A percentile compares a stretch with the other conserved stretches of the same genome.
phyloP scores from a whole-genome alignment of 345 rosid species.

The Cochlearia excelsa region DNA sequence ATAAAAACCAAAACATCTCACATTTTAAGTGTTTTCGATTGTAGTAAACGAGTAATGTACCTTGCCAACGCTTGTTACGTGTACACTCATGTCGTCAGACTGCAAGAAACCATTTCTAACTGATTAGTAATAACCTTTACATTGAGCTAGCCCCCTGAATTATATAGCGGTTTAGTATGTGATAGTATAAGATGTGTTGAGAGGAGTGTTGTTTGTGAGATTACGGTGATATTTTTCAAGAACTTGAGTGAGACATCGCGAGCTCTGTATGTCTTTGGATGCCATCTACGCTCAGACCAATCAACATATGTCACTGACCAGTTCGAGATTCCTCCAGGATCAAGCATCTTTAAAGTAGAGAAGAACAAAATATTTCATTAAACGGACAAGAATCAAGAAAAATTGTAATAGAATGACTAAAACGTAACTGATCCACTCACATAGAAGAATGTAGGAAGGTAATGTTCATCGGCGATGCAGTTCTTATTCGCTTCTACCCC shows the following conservation, averaged over 20 bases:
- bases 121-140: constrained; percentile 2
- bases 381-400: constrained; percentile 5
- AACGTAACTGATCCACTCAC: constrained; percentile 44
- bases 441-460: constrained; percentile 83
- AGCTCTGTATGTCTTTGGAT: constrained; percentile 82
- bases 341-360: constrained; percentile 58
- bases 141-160: no score
- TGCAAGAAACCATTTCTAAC: constrained; percentile 38
- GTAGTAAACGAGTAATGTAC: constrained; percentile 14
- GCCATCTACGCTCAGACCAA: constrained; percentile 99
- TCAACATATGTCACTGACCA: constrained; percentile 96
- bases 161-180: background rate
- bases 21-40: background rate
- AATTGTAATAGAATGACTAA: background rate
- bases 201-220: background rate
- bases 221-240: constrained; percentile 79
- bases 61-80: constrained; percentile 81
- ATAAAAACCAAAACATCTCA: constrained; percentile 3
- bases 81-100: constrained; percentile 69
- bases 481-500: constrained; percentile 86
- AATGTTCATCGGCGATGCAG: constrained; percentile 98
- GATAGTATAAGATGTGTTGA: constrained; percentile 14
- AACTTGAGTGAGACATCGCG: constrained; percentile 60
- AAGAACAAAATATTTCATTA: constrained; percentile 18
- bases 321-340: constrained; percentile 89